Base-by-base conservation (phyloP, 176 grass and related monocot genomes). In the Aegilops longissima region DNA sequence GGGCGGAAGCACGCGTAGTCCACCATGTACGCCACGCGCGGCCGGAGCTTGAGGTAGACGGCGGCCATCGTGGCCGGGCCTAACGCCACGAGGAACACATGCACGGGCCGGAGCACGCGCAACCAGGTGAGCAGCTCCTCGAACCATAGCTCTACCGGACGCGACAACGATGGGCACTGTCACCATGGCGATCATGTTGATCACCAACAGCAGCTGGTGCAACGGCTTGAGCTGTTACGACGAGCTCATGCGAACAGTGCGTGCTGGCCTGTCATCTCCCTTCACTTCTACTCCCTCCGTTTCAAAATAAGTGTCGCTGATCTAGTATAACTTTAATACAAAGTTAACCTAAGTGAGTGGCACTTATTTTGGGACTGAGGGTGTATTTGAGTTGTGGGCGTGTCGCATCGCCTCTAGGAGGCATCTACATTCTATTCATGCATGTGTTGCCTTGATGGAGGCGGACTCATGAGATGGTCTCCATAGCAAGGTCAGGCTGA, bases 1-100 rank as follows among this genome's bases (percentile, higher is more conserved):
- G 90, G 65, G 59, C 90, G 90, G 86, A 92, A 94, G 84, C 92
- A 92, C 34, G 90, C 90, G 85, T 94, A 92, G 66, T 94, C 92
- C 71, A 94, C 87, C 61, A 94, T 49, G 73, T 89, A 94, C 80
- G 90, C 92, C 33, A 90, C 29, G 47, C 90, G 89, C 17, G 92
- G 92, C 4, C 89, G 82, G 80, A 82, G 88, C 90, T 30, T 89
- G 2, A 90, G 79, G 90, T 87, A 94, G 21, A 89, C 12, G 5
- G 30, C 79, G 35, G 63, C 66, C 0, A 42, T 33, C 1, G 85
- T 78, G 0, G 75, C 74, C 12, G 90, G 76, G 6, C 78, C 34
- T 71, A 94, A 87, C 21, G 9, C 17, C 40, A 40, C 77, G 49
- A 88, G 40, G 17, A 94, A 80, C 8, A 87, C 9, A 30, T 94